Conservation (phyloP, 2,329 filamentous ascomycete species). For the Ceratocystis eucalypticola region DNA sequence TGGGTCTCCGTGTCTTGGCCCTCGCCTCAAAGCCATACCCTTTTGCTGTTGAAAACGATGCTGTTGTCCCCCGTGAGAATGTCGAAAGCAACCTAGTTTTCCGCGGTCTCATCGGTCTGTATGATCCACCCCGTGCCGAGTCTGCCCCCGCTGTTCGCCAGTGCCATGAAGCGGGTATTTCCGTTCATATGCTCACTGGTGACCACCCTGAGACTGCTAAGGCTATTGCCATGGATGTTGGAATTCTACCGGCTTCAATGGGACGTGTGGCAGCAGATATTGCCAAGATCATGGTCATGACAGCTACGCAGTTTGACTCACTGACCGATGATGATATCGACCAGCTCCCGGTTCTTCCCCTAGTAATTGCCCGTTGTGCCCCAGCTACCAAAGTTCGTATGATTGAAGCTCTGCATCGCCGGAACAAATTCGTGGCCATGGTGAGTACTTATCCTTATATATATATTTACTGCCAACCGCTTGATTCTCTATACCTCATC, state of each 20-base stretch:
- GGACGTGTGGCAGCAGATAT: constrained; percentile 38
- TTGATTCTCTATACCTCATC: background rate
- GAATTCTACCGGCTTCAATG: constrained; percentile 41
- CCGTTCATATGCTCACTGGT: constrained; percentile 55
- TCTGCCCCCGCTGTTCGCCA: constrained; percentile 45
- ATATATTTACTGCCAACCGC: background rate
- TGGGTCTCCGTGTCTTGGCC: constrained; percentile 54
- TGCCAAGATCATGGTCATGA: constrained; percentile 48
- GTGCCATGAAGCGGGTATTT: constrained; percentile 49
- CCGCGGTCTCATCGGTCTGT: constrained; percentile 54
- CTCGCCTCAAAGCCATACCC: constrained; percentile 39
- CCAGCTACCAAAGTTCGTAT: constrained; percentile 60
- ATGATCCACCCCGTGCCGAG: constrained; percentile 57
- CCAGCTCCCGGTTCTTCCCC: constrained; percentile 46
- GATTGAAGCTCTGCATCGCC: constrained; percentile 58
- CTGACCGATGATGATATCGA: constrained; percentile 52
- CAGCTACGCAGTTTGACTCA: constrained; percentile 49
- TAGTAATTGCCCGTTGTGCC: constrained; percentile 56
- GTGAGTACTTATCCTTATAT: constrained; percentile 22
- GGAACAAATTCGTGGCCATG: constrained; percentile 54
- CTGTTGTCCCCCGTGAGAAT: constrained; percentile 36
- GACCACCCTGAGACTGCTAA: constrained; percentile 51
- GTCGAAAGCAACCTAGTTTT: constrained; percentile 50
- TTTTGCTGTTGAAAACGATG: constrained; percentile 28
- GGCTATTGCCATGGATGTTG: constrained; percentile 48